Base-by-base conservation (phyloP, 768 basidiomycete genomes). In the Dioszegia crocea region DNA sequence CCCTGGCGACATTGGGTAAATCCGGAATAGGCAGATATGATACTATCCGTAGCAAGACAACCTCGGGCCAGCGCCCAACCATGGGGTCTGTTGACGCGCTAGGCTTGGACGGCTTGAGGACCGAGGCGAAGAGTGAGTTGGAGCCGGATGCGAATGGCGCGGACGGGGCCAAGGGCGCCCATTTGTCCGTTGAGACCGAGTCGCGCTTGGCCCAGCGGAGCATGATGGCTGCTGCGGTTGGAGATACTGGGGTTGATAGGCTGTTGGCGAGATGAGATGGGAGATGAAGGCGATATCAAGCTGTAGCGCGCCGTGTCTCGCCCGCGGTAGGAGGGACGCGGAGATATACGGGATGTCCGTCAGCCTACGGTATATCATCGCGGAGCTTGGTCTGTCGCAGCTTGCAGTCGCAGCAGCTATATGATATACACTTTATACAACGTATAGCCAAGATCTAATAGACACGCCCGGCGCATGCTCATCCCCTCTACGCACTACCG, bases 151-250 rank as follows among this genome's bases (percentile, higher is more conserved):
- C 33, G 33, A 33, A 43, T 56, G 53, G 14, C 21, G 65, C 63
- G 24, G 57, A 83, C 2, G 91, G 90, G 72, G 91, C 87, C 39
- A 93, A 83, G 0, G 88, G 83, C n/a, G 84, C 81, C 77, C 92
- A 92, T 77, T 88, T 88, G 79, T 93, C 47, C 21, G 48, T 12
- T 41, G 14, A n/a, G 51, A 53, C 38, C 4, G 51, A 53, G 38
- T 53, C 51, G 3, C 51, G 2, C 16, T 40, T 53, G 38, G 10
- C 51, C 51, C 51, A 53, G n/a, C 51, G 36, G 51, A 53, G 51
- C 51, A 53, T 53, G 2, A 2, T 53, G 49, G 19, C 26, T 17
- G n/a, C 36, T 38, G 9, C 10, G 36, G 36, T 17, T 38, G 36
- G 36, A 17, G 17, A 38, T 9, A 38, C 9, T 9, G 36, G 36